Base-by-base conservation (phyloP, 1,284 basidiomycete species). In the Stereum hirsutum region DNA sequence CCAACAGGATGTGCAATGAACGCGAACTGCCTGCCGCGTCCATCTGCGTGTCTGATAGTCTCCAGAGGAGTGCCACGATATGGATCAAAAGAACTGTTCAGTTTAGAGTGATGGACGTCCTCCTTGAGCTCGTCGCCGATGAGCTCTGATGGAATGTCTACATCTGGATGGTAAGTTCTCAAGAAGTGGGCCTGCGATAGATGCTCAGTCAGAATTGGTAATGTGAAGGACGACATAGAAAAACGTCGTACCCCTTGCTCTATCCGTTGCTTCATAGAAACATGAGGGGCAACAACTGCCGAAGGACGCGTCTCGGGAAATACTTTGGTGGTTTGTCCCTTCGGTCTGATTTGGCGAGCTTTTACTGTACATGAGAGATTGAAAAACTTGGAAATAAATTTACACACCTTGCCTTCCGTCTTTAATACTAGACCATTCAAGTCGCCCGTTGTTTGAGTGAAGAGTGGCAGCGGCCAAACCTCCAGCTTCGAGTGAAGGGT, bases 71-170 rank as follows among this genome's bases (percentile, higher is more conserved):
- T 78, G 17, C 80, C 80, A 2, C 57, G 45, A 34, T 68, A 70
- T 15, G 79, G 75, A 54, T 87, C 74, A 42, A 78, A 81, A 14
- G 46, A 44, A 23, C 62, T 49, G 7, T 71, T 54, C 11, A 57
- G 50, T n/a, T 55, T 57, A 24, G 53, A 47, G 34, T 62, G 44
- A 28, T 54, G 59, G 10, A 64, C 61, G 37, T 80, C 75, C 38
- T 64, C 61, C 20, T 63, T 57, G 12, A 85, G 59, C 46, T 76
- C 66, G 17, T 74, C 69, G 39, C 72, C 60, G 36, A 88, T 68
- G 21, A 88, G 59, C 23, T 84, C 77, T 24, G 70, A 60, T 6
- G 81, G 63, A 25, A 88, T 65, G 46, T 86, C 80, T n/a, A 80
- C 67, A 48, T 88, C 83, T 2, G 85, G 81, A 46, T 81, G 69